These are phyloP conservation scores for Pleurotus tuoliensis DNA, from an alignment of 768 basidiomycete species.

Conservation along the genomic window DNA sequence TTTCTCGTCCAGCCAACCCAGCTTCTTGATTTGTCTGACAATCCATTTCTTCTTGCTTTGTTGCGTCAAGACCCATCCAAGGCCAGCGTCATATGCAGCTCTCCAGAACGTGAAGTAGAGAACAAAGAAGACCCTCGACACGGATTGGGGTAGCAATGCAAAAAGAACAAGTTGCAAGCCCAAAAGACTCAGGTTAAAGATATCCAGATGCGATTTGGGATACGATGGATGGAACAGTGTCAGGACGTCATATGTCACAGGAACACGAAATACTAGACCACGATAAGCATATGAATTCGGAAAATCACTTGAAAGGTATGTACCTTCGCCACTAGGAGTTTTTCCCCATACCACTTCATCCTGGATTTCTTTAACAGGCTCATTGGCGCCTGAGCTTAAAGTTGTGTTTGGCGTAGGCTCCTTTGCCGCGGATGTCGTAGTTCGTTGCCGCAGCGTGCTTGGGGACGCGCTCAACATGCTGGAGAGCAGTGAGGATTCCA, in stretches of 20 bases:
- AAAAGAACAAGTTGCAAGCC: constrained; percentile 77
- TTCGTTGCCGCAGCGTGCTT: background rate
- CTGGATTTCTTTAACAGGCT: constrained; percentile 12
- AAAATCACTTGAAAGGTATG: constrained; percentile 2
- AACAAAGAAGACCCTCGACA: constrained; percentile 69
- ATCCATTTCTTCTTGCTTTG: constrained; percentile 97
- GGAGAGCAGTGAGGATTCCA: background rate
- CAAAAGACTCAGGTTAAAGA: constrained; percentile 79
- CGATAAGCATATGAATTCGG: constrained; percentile 5
- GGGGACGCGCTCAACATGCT: constrained; percentile 1
- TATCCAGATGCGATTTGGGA: constrained; percentile 85
- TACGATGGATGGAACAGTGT: constrained; percentile 82
- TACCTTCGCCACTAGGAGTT: constrained; percentile 77
- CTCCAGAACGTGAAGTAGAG: constrained; percentile 94
- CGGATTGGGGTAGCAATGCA: constrained; percentile 51
- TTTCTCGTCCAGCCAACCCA: constrained; percentile 86
- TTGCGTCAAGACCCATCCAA: constrained; percentile 91
- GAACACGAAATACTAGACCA: constrained; percentile 80
- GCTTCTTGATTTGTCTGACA: constrained; percentile 68
- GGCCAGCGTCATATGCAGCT: constrained; percentile 84
- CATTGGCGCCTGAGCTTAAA: background rate
- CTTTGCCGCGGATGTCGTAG: background rate
- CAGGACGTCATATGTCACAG: constrained; percentile 87
- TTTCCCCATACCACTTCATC: constrained; percentile 86
- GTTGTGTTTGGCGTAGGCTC: background rate